Evolutionary conservation across 352 stramenopile species (phyloP), one percentile per base, ranked within the genome.

Genomic region (Bremia lactucae): DNA sequence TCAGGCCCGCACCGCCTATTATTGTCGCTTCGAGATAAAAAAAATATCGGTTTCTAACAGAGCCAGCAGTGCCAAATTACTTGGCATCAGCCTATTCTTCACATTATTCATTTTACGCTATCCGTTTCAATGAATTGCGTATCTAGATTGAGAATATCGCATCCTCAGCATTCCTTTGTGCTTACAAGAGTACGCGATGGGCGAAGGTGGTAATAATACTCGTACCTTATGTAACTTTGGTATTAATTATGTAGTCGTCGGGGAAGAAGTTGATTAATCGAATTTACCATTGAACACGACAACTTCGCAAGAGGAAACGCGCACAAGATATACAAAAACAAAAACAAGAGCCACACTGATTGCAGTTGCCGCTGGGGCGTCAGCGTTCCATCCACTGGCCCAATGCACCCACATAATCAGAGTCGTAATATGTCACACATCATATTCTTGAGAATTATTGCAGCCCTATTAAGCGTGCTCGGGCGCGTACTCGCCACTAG

Each of bases 381-480:
- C 34, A 16, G 45, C 49, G 53, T 64, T 67, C 58, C 11, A 52
- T 67, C 45, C 59, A 49, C 49, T 46, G n/a, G 24, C 19, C 5
- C 11, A 13, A 10, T 49, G 48, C 34, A 21, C 18, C 38, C 36
- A 23, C 36, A 49, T n/a, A 20, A 20, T 46, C 28, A 36, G 23
- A 39, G 29, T 42, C 14, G 48, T 58, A 19, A 58, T 52, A 42
- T 61, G 21, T 58, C 28, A 39, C 55, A 31, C 46, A 42, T 47
- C 41, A 49, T 48, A 31, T 50, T 43, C 58, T 42, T 54, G 59
- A 50, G 49, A 38, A 31, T 23, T 54, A 36, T 65, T 41, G 23
- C 16, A 37, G 46, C 50, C 22, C 46, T 46, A 33, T 18, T 41
- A 44, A 36, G 40, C 52, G 11, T 28, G 33, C 49, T 67, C 62